Conservation (phyloP, 371 early-diverging fungal species). For the Mortierella sp. region DNA sequence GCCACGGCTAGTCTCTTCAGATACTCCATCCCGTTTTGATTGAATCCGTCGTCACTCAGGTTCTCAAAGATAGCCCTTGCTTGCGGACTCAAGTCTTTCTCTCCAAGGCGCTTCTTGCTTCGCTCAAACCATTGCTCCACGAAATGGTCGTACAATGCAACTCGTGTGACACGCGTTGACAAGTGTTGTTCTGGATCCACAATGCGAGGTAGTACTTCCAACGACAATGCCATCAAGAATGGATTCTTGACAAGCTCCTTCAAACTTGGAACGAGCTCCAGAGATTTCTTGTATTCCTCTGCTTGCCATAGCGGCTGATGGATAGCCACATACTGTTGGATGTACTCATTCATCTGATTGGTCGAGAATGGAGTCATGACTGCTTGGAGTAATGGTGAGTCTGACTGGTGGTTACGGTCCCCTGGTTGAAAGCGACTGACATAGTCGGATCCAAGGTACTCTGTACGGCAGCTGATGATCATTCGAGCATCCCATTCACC, state of each 20-base stretch:
- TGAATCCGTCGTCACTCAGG: too few relatives aligned
- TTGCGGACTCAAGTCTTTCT: background rate
- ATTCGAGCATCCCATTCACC: background rate
- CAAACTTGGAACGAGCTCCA: constrained; percentile 1
- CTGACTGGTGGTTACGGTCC: background rate
- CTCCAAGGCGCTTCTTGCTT: background rate
- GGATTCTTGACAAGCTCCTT: constrained; percentile 12
- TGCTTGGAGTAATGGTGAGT: background rate
- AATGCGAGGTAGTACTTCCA: constrained; percentile 1
- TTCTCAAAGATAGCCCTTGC: too few relatives aligned
- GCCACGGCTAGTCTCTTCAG: constrained; percentile 1
- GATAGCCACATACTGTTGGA: background rate
- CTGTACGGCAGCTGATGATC: constrained; percentile 7
- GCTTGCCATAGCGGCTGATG: background rate
- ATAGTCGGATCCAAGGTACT: background rate
- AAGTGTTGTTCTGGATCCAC: background rate
- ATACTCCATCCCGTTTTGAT: background rate
- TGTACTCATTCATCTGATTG: background rate
- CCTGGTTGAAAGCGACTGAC: background rate
- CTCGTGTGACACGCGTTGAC: background rate
- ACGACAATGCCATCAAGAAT: constrained; percentile 1
- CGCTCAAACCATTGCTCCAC: constrained; percentile 5
- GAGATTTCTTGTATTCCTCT: background rate
- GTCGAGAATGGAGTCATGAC: background rate
- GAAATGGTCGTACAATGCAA: constrained; percentile 7